Evolutionary conservation across 305 asterid genomes (phyloP).

Genomic region (Fraxinus sp.): DNA sequence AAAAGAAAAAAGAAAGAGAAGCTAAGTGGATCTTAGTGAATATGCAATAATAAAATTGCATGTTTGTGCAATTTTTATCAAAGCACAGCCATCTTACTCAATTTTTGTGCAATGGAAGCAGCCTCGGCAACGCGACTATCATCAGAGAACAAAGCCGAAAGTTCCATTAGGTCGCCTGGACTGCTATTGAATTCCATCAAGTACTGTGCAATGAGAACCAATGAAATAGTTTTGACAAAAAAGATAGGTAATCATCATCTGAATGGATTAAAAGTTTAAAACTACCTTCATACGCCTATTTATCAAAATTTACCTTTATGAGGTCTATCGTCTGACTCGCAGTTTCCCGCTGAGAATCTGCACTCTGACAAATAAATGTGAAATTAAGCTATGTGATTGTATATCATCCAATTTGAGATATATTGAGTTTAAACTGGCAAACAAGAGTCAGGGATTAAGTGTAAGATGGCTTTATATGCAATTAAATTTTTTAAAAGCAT

Average conservation of each 20-base stretch:
- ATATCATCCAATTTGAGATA: slow-evolving; percentile 11
- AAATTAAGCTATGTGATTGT: background rate
- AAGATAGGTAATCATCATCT: slow-evolving; percentile 6
- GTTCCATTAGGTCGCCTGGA: slow-evolving; percentile 98
- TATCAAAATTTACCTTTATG: slow-evolving; percentile 60
- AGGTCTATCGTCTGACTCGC: slow-evolving; percentile 97
- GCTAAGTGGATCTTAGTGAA: background rate
- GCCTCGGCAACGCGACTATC: slow-evolving; percentile 98
- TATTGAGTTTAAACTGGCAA: slow-evolving; percentile 19
- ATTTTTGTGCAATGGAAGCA: slow-evolving; percentile 95
- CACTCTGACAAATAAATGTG: slow-evolving; percentile 55
- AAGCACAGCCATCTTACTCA: slow-evolving; percentile 63
- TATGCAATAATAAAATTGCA: background rate
- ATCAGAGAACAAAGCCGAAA: slow-evolving; percentile 93
- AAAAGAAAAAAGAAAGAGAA: too few relatives aligned
- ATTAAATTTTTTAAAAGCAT: background rate
- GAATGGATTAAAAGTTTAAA: slow-evolving; percentile 6
- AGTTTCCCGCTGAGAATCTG: slow-evolving; percentile 97
- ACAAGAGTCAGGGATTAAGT: background rate
- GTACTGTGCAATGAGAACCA: slow-evolving; percentile 53
- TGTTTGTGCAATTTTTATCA: slow-evolving; percentile 7
- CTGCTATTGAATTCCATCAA: slow-evolving; percentile 98
- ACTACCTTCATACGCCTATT: background rate
- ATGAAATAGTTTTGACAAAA: slow-evolving; percentile 11
- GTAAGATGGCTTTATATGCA: slow-evolving; percentile 12